Evolutionary conservation across 2,329 filamentous ascomycete species (phyloP).

Genomic region (Claviceps humidiphila): DNA sequence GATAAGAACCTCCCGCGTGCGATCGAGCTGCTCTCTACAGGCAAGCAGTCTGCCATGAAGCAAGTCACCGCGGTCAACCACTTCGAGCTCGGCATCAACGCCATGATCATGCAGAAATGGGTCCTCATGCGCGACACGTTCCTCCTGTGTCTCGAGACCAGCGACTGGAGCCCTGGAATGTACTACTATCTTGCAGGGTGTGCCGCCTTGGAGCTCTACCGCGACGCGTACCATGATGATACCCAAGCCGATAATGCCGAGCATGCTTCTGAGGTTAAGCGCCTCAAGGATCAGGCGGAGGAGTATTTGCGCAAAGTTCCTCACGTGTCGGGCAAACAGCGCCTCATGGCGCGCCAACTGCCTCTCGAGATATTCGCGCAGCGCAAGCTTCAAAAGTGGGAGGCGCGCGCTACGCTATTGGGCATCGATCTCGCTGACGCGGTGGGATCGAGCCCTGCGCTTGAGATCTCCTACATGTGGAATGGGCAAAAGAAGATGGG

Average conservation of each 20-base stretch:
- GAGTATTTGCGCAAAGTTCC: conserved; percentile 61
- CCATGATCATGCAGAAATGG: conserved; percentile 71
- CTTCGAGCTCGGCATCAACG: conserved; percentile 71
- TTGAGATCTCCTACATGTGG: conserved; percentile 94
- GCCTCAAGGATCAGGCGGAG: conserved; percentile 51
- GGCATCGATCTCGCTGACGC: conserved; percentile 63
- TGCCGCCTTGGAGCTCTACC: conserved; percentile 71
- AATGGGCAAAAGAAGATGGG: conserved; percentile 77
- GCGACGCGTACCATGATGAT: conserved; percentile 36
- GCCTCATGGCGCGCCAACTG: conserved; percentile 76
- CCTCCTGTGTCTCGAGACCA: conserved; percentile 60
- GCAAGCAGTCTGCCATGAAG: conserved; percentile 59
- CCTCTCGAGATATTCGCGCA: conserved; percentile 80
- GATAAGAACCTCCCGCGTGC: conserved; percentile 54
- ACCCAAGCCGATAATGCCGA: conserved; percentile 22
- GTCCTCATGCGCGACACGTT: conserved; percentile 61
- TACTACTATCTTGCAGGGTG: conserved; percentile 82
- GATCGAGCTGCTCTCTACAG: conserved; percentile 47
- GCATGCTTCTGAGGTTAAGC: conserved; percentile 30
- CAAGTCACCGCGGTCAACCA: conserved; percentile 75
- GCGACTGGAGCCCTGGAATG: conserved; percentile 80
- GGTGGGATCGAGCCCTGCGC: conserved; percentile 63
- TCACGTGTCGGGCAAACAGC: conserved; percentile 67
- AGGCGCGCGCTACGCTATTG: conserved; percentile 56
- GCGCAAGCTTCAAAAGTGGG: conserved; percentile 81